A percentile compares a stretch with the other conserved stretches of the same genome.
These are phyloP conservation scores for Xylaria telfairii DNA, from an alignment of 495 filamentous ascomycete species.

Conservation along the genomic window DNA sequence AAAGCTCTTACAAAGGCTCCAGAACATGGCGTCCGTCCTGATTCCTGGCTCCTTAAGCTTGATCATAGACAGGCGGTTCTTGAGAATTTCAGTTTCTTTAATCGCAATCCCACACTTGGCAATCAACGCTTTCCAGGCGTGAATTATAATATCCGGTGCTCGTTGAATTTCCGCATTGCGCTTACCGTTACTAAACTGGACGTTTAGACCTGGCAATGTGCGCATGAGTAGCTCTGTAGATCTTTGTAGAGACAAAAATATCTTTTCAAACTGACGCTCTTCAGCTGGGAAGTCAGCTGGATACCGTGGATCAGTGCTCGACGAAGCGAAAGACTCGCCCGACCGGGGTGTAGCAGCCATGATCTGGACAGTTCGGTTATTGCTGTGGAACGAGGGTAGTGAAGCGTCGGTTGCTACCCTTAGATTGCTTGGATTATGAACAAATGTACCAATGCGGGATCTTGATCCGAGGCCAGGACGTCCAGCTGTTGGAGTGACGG, in stretches of 20 bases:
- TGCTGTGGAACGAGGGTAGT: conserved; percentile 49
- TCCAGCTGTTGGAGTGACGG: conserved; percentile 68
- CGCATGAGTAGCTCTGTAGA: conserved; percentile 71
- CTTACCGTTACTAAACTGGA: conserved; percentile 62
- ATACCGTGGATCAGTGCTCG: conserved; percentile 53
- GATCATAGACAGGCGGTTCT: conserved; percentile 73
- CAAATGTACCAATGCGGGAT: conserved; percentile 66
- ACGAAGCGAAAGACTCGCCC: conserved; percentile 74
- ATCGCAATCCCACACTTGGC: conserved; percentile 68
- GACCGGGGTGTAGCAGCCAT: conserved; percentile 74
- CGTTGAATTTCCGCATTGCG: conserved; percentile 49
- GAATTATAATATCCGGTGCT: conserved; percentile 57
- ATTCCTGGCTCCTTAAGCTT: conserved; percentile 82
- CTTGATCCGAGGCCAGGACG: conserved; percentile 55
- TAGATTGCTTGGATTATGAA: conserved; percentile 64
- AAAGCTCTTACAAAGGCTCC: conserved; percentile 79
- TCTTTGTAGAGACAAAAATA: conserved; percentile 73
- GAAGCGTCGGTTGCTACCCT: conserved; percentile 58
- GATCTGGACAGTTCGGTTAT: conserved; percentile 53
- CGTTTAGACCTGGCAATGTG: conserved; percentile 67
- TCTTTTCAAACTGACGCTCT: conserved; percentile 78
- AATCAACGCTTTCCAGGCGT: conserved; percentile 73
- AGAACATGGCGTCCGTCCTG: conserved; percentile 78
- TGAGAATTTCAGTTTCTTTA: conserved; percentile 70
- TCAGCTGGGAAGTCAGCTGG: conserved; percentile 69